A percentile compares a stretch with the other conserved stretches of the same genome.
phyloP scores from a whole-genome alignment of 495 filamentous ascomycete genomes.

The Lasiosphaeria ovina region DNA sequence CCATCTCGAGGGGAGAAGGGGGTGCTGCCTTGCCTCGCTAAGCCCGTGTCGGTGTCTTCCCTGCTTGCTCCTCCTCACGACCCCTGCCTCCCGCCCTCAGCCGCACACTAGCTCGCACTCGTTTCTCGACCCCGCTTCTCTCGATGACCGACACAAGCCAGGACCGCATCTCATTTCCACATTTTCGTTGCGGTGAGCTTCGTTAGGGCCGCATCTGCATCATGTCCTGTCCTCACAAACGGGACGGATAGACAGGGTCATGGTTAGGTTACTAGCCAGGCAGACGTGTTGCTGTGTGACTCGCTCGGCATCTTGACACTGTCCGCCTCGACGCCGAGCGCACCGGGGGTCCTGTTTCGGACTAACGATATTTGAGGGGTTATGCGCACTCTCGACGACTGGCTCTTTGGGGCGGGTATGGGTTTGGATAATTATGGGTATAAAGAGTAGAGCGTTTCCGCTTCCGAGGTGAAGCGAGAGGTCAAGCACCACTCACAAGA shows the following conservation, averaged over 20 bases:
- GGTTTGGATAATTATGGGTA: neutral
- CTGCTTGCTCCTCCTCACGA: neutral
- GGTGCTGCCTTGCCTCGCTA: no score
- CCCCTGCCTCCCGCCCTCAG: neutral
- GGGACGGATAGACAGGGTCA: neutral
- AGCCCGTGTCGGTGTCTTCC: no score
- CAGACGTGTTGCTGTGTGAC: neutral
- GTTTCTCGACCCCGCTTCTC: neutral
- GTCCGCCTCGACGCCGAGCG: neutral
- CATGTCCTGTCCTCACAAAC: neutral
- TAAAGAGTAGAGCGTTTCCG: neutral
- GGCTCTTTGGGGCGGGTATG: no score
- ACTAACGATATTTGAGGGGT: neutral
- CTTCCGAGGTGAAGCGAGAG: neutral
- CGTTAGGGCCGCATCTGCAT: neutral
- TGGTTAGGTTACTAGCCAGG: no score
- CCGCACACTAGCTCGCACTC: neutral
- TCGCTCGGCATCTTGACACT: neutral
- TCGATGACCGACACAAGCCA: constrained; percentile 1
- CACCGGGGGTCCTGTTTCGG: neutral
- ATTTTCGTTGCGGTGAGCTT: constrained; percentile 15
- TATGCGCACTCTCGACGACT: neutral
- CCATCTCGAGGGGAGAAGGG: no score
- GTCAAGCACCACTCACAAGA: neutral
- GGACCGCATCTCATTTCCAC: constrained; percentile 15